A percentile compares a stretch with the other conserved stretches of the same genome.
These are phyloP conservation scores for Rhizopus microsporus DNA, from an alignment of 371 early-diverging fungal species.

Conservation along the genomic window DNA sequence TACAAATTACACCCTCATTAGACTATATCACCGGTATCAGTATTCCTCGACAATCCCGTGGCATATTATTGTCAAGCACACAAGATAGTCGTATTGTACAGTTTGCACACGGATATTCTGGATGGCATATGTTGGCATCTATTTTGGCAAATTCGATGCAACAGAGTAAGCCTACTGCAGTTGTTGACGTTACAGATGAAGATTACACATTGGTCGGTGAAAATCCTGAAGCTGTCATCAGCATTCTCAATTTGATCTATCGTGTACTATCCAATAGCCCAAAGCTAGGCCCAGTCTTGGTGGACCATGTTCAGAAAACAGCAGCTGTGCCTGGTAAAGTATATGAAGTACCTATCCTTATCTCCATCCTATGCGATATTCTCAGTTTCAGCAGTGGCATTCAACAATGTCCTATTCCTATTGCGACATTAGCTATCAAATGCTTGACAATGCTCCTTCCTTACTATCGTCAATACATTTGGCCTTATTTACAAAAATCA, in stretches of 20 bases:
- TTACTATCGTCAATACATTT: conserved; percentile 29
- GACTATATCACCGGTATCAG: conserved; percentile 12
- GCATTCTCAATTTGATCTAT: conserved; percentile 33
- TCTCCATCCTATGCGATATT: conserved; percentile 31
- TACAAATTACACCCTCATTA: conserved; percentile 18
- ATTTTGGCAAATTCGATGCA: conserved; percentile 27
- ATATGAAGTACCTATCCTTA: conserved; percentile 18
- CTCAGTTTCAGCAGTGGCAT: conserved; percentile 21
- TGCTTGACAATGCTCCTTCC: conserved; percentile 42
- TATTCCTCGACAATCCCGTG: conserved; percentile 24
- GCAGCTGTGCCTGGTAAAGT: background rate
- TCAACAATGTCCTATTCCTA: conserved; percentile 18
- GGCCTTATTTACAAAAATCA: conserved; percentile 33
- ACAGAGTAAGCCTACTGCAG: background rate
- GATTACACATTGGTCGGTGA: conserved; percentile 21
- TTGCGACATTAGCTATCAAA: conserved; percentile 29
- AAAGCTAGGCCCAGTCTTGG: conserved; percentile 20
- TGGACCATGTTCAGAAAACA: conserved; percentile 32
- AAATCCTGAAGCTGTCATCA: conserved; percentile 22
- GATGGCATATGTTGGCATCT: conserved; percentile 38
- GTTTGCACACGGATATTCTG: conserved; percentile 27
- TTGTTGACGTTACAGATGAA: conserved; percentile 22
- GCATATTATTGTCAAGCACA: conserved; percentile 18
- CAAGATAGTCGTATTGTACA: conserved; percentile 26
- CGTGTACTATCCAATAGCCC: conserved; percentile 25